Base-by-base conservation (phyloP, 1,284 basidiomycete genomes). In the Tausonia pullulans region DNA sequence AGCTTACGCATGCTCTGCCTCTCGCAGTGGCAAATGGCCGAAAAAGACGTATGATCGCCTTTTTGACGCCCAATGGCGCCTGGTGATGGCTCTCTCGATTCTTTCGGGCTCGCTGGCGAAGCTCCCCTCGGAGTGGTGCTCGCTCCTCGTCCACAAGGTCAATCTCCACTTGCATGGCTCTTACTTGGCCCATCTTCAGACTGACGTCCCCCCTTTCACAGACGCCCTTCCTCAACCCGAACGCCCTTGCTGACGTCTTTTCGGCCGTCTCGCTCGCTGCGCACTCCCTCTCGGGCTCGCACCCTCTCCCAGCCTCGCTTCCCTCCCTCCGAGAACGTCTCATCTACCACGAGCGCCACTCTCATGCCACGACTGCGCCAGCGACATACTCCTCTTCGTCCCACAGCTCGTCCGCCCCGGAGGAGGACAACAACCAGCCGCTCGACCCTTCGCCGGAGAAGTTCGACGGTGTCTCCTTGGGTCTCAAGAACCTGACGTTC, bases 1-100 rank as follows among this genome's bases (percentile, higher is more conserved):
- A 3, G 16, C 53, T 41, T 55, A 3, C 53, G 11, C 39, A 27
- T 27, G 11, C 11, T n/a, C 16, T 16, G 46, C 56, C 46, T 52
- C 48, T 16, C 43, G 4, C 55, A 72, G 72, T 46, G 76, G 76
- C 6, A 72, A 72, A 0, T 78, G 76, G 76, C 76, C 76, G 2
- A 70, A 70, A 27, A 62, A 68, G 39, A 66, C 71, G 46, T 78
- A 78, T 57, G 64, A 68, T 13, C 65, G 67, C 5, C 61, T 77
- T 5, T 64, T 73, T n/a, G 40, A 60, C 2, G 60, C 69, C 11
- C 70, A 75, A 53, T 57, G 59, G 54, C 67, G 71, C 43, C 65
- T 76, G 14, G 56, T 77, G 7, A 66, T 69, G 0, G 67, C 72
- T 1, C 66, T 73, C 5, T 71, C 73, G 0, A 61, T 75, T 0